These are phyloP conservation scores for Calonectria ilicicola DNA, from an alignment of 2,329 filamentous ascomycete species.

Conservation along the genomic window DNA sequence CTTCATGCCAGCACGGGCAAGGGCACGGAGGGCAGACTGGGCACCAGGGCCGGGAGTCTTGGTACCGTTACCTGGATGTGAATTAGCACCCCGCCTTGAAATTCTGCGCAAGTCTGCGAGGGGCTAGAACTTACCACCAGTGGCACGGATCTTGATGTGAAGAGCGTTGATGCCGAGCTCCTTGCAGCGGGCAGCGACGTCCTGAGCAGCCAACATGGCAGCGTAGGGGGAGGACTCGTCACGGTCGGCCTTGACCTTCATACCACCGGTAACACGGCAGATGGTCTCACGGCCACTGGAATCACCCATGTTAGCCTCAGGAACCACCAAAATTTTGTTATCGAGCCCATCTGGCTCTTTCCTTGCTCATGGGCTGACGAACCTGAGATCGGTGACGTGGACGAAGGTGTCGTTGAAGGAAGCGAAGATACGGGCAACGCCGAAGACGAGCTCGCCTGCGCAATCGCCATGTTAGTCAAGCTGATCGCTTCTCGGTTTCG, in stretches of 20 bases:
- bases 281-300: conserved; percentile 99
- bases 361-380: conserved; percentile 55
- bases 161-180: conserved; percentile 86
- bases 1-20: conserved; percentile 99
- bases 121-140: conserved; percentile 78
- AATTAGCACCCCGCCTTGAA: conserved; percentile 18
- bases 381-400: conserved; percentile 99
- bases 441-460: conserved; percentile 94
- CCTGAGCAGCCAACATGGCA: conserved; percentile 99
- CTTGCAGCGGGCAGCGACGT: conserved; percentile 89
- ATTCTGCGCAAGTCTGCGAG: neutral
- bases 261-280: conserved; percentile 99
- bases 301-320: conserved; percentile 60
- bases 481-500: conserved; percentile 10
- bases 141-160: conserved; percentile 99
- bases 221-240: conserved; percentile 99
- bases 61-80: conserved; percentile 86
- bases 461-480: conserved; percentile 29
- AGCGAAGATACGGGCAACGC: conserved; percentile 96
- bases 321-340: conserved; percentile 32
- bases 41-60: conserved; percentile 99
- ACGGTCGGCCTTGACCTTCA: conserved; percentile 99
- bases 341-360: conserved; percentile 19
- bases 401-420: conserved; percentile 96
- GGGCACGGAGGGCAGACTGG: conserved; percentile 97